These are phyloP conservation scores for Leptographium procerum DNA, from an alignment of 2,329 filamentous ascomycete genomes.

Conservation along the genomic window DNA sequence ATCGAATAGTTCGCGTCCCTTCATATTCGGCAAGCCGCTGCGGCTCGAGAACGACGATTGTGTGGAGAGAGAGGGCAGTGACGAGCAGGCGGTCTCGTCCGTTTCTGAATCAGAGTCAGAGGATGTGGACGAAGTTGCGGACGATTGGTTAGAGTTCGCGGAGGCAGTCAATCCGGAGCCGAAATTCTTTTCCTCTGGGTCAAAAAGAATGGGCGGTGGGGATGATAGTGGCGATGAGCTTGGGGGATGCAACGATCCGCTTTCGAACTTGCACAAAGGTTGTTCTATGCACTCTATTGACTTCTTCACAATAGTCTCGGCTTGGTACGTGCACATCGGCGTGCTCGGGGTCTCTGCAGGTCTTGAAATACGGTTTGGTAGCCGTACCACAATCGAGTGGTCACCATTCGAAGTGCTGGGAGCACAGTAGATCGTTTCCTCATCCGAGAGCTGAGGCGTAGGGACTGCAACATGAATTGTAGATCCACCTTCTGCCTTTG, in stretches of 20 bases:
- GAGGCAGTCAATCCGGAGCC: slow-evolving; percentile 20
- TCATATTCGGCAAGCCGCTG: slow-evolving; percentile 45
- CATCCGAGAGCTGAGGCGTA: background rate
- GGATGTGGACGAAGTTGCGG: slow-evolving; percentile 5
- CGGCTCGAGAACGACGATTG: slow-evolving; percentile 18
- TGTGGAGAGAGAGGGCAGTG: slow-evolving; percentile 23
- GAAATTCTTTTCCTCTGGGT: slow-evolving; percentile 30
- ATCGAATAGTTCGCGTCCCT: slow-evolving; percentile 62
- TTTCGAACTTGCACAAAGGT: slow-evolving; percentile 10
- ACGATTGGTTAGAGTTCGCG: slow-evolving; percentile 27
- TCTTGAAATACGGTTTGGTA: background rate
- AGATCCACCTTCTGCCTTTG: background rate
- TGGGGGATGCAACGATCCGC: slow-evolving; percentile 1
- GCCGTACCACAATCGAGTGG: slow-evolving; percentile 5
- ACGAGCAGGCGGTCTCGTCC: slow-evolving; percentile 30
- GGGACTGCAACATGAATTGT: background rate
- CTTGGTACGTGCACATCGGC: background rate
- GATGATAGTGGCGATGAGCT: slow-evolving; percentile 48
- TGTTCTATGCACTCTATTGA: slow-evolving; percentile 10
- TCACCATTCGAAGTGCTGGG: background rate
- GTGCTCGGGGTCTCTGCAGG: background rate
- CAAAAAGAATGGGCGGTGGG: slow-evolving; percentile 40
- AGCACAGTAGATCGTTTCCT: background rate
- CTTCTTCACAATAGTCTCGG: background rate
- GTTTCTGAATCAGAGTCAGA: slow-evolving; percentile 25